Base-by-base conservation (phyloP, 257 asterid species). In the Nyctanthes arbortristis region DNA sequence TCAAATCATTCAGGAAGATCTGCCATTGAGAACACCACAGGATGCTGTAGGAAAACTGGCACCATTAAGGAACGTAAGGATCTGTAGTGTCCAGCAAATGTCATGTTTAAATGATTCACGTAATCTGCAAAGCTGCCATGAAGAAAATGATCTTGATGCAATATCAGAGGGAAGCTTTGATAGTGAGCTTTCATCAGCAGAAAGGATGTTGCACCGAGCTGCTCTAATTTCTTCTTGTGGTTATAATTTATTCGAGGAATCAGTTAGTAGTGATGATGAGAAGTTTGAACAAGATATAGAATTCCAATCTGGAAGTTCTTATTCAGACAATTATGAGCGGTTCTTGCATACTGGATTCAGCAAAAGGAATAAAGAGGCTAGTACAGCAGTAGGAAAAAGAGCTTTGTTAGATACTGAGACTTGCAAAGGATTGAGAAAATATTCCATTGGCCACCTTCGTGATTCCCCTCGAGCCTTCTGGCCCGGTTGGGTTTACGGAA, bases 401-500 rank as follows among this genome's bases (percentile, higher is more conserved):
- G 69, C 77, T 20, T 32, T 59, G 68, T 71, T 70, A 33, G 66
- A 74, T 70, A 45, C 55, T 69, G 84, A 76, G 63, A 65, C 75
- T 54, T 39, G 70, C 63, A 62, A 74, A 77, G 84, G 82, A 67
- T 75, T 78, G 80, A 62, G 73, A 65, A 89, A 78, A 73, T 18
- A 74, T 78, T 73, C 84, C n/a, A 1, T 87, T 20, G 66, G 81
- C 31, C 96, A 57, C 27, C 61, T 82, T 66, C 95, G 82, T 75
- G 85, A 91, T 63, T 90, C 68, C 76, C 86, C 95, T 57, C 87
- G 84, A 79, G 96, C 99, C 66, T 93, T 83, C 79, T 93, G 85
- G 95, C 97, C 99, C 35, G 65, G 84, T 71, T 94, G 99, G 99
- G 97, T 91, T 73, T 94, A 94, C 79, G 80, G 70, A 73, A 89